phyloP scores from a whole-genome alignment of 441 rosid species.

The Rhodomyrtus psidioides region DNA sequence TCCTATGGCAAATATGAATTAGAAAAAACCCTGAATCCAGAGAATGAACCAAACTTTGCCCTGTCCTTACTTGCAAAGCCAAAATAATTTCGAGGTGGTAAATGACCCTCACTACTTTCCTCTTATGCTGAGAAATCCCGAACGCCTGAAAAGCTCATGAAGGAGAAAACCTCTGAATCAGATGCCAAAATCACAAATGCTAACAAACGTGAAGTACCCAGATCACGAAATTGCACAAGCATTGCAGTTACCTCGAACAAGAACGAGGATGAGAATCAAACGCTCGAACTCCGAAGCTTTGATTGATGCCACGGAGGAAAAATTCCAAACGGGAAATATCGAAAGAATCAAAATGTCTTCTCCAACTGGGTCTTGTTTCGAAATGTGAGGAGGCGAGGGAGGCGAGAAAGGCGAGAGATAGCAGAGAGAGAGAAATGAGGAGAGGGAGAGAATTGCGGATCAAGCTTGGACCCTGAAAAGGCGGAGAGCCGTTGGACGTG shows the following conservation, averaged over 20 bases:
- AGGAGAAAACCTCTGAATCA: background rate
- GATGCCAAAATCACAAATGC: background rate
- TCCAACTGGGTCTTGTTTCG: background rate
- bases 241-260: background rate
- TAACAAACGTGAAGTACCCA: background rate
- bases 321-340: background rate
- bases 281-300: background rate
- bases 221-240: background rate
- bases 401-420: background rate
- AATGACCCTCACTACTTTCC: background rate
- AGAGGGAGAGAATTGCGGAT: conserved; percentile 37
- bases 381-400: background rate
- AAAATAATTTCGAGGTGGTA: background rate
- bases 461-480: conserved; percentile 28
- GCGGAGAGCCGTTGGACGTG: conserved; percentile 21
- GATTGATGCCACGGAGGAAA: background rate
- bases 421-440: background rate
- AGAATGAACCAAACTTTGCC: background rate
- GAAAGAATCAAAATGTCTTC: background rate
- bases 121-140: background rate
- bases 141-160: background rate
- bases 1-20: background rate
- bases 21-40: background rate
- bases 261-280: background rate
- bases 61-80: background rate